Evolutionary conservation across 331 rosid genomes (phyloP).

Genomic region (Stylosanthes scabra): DNA sequence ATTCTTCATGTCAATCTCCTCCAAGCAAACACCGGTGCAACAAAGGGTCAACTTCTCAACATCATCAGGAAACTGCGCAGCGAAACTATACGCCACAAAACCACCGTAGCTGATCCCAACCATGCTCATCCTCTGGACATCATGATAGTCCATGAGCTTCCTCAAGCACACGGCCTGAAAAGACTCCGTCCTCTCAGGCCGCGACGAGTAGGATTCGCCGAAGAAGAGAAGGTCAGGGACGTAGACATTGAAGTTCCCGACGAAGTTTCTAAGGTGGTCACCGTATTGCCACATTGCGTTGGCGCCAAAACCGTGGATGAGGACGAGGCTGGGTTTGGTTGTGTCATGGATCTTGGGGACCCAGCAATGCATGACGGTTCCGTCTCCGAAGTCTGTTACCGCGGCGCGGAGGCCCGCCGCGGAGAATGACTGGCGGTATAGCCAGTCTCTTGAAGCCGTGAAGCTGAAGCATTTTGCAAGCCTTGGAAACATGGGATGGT

Average conservation of each 20-base stretch:
- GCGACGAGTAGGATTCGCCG: conserved; percentile 60
- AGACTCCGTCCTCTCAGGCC: conserved; percentile 58
- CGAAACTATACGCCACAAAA: conserved; percentile 69
- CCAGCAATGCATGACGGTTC: conserved; percentile 79
- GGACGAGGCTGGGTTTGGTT: conserved; percentile 57
- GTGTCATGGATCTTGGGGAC: conserved; percentile 54
- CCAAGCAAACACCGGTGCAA: conserved; percentile 74
- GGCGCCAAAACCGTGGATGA: conserved; percentile 79
- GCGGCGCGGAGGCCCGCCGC: conserved; percentile 68
- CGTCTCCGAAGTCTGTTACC: conserved; percentile 55
- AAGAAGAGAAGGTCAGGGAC: conserved; percentile 83
- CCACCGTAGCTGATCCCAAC: conserved; percentile 90
- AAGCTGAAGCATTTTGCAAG: conserved; percentile 56
- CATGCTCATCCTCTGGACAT: conserved; percentile 53
- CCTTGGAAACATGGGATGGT: conserved; percentile 35
- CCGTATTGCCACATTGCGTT: conserved; percentile 89
- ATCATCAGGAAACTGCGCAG: conserved; percentile 55
- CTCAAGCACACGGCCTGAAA: conserved; percentile 65
- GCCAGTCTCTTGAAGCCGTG: conserved; percentile 66
- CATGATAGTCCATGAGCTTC: conserved; percentile 60
- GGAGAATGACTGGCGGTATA: conserved; percentile 56
- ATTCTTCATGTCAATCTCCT: conserved; percentile 65
- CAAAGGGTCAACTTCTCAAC: conserved; percentile 69
- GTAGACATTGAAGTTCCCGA: conserved; percentile 56
- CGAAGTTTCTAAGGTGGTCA: conserved; percentile 56